Evolutionary conservation across 2,329 filamentous ascomycete species (phyloP).

Genomic region (Fusarium sp.): DNA sequence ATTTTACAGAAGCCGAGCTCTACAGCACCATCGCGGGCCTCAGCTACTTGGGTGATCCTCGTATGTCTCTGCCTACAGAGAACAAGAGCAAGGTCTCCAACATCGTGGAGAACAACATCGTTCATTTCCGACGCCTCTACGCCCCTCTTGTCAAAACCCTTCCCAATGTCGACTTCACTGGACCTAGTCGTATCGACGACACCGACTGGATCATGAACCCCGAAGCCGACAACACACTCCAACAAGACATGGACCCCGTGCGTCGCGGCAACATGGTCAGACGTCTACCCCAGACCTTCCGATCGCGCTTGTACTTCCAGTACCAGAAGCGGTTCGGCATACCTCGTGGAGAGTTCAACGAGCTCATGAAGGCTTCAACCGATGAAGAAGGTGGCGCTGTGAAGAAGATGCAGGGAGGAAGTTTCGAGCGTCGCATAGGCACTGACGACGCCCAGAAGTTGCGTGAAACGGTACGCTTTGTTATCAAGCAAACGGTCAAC

Average conservation of each 20-base stretch:
- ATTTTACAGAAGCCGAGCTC: constrained; percentile 87
- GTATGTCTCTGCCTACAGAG: constrained; percentile 91
- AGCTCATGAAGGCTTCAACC: constrained; percentile 82
- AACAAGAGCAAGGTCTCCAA: constrained; percentile 93
- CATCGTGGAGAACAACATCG: constrained; percentile 91
- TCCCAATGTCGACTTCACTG: constrained; percentile 85
- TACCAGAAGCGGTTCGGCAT: constrained; percentile 94
- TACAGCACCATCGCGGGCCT: constrained; percentile 93
- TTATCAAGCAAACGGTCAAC: constrained; percentile 87
- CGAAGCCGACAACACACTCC: constrained; percentile 74
- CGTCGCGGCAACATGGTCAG: constrained; percentile 97
- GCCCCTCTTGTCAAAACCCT: constrained; percentile 89
- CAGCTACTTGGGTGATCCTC: constrained; percentile 95
- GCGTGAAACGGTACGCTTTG: constrained; percentile 76
- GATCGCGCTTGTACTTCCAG: constrained; percentile 91
- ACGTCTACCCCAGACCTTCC: constrained; percentile 86
- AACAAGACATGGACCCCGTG: constrained; percentile 92
- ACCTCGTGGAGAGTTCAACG: constrained; percentile 83
- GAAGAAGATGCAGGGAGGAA: constrained; percentile 80
- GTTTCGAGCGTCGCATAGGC: constrained; percentile 89
- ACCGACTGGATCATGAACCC: constrained; percentile 58
- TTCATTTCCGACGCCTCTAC: constrained; percentile 93
- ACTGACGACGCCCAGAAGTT: constrained; percentile 75
- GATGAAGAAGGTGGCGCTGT: constrained; percentile 78
- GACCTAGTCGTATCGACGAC: constrained; percentile 60